These are phyloP conservation scores for Triticum urartu DNA, from an alignment of 176 grass and related monocot species.

Conservation along the genomic window DNA sequence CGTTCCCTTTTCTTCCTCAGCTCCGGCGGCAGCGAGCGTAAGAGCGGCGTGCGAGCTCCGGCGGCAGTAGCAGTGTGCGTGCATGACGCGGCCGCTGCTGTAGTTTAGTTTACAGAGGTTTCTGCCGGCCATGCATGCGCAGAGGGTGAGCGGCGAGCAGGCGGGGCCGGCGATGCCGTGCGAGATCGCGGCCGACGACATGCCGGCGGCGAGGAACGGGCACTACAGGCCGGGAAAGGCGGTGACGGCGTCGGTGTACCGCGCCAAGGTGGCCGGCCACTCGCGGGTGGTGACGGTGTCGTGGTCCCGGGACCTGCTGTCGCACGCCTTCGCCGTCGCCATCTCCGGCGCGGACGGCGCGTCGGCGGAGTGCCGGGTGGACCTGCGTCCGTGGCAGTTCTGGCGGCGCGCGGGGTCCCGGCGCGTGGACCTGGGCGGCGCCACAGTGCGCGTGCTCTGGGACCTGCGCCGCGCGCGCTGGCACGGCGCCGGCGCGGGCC, in stretches of 20 bases:
- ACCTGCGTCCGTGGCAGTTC: constrained; percentile 81
- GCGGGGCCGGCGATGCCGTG: constrained; percentile 1
- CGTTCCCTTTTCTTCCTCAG: not conserved
- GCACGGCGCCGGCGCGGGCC: constrained; percentile 34
- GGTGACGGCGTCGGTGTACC: constrained; percentile 71
- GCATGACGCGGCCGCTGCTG: not conserved
- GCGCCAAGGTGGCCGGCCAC: constrained; percentile 78
- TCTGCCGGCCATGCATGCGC: constrained; percentile 13
- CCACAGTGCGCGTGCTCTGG: constrained; percentile 64
- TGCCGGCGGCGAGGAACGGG: not conserved
- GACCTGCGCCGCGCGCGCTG: constrained; percentile 74
- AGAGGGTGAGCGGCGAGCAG: constrained; percentile 20
- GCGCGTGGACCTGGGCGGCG: constrained; percentile 37
- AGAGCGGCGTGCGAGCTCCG: not conserved
- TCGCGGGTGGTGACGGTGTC: constrained; percentile 64
- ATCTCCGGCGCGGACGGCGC: constrained; percentile 33
- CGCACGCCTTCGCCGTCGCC: constrained; percentile 56
- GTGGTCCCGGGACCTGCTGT: constrained; percentile 67
- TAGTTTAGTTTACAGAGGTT: not conserved
- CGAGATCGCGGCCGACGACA: constrained; percentile 34
- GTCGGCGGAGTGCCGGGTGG: constrained; percentile 47
- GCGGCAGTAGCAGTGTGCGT: not conserved
- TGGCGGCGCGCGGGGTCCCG: constrained; percentile 63
- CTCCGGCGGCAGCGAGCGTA: not conserved
- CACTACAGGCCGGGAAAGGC: constrained; percentile 41